Evolutionary conservation across 1,284 basidiomycete species (phyloP).

Genomic region (Irpex sp.): DNA sequence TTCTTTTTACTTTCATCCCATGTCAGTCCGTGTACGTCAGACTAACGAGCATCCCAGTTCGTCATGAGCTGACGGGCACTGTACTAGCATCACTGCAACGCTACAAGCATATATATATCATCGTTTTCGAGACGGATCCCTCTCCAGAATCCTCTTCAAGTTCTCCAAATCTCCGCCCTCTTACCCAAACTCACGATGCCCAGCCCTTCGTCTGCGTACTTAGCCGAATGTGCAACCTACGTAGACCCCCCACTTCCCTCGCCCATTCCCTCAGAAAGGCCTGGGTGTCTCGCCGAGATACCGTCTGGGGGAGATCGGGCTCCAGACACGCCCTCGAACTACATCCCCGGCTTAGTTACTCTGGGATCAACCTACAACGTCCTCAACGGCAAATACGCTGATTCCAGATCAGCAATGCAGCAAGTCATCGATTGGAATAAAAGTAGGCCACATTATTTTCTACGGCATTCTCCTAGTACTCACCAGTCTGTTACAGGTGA

Average conservation of each 20-base stretch:
- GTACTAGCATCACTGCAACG: too few relatives aligned
- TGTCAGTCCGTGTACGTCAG: too few relatives aligned
- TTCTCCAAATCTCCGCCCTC: neutral
- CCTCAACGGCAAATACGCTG: slow-evolving; percentile 1
- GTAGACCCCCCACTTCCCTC: neutral
- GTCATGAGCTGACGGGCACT: too few relatives aligned
- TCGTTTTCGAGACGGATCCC: too few relatives aligned
- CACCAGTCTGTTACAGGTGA: neutral
- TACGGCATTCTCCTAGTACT: neutral
- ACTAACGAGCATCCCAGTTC: too few relatives aligned
- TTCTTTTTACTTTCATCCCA: too few relatives aligned
- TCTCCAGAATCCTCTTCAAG: too few relatives aligned
- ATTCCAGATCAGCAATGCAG: neutral
- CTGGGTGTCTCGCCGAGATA: neutral
- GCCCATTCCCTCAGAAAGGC: neutral
- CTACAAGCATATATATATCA: too few relatives aligned
- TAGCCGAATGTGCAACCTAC: neutral
- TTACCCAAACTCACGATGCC: neutral
- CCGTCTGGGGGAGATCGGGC: neutral
- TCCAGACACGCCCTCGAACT: neutral
- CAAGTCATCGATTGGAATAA: slow-evolving; percentile 5
- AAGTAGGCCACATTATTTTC: neutral
- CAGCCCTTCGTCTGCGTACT: neutral
- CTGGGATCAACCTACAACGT: slow-evolving; percentile 2
- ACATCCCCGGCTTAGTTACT: slow-evolving; percentile 1